Conservation (phyloP, 108 stramenopile species). For the Cyclotella atomus region DNA sequence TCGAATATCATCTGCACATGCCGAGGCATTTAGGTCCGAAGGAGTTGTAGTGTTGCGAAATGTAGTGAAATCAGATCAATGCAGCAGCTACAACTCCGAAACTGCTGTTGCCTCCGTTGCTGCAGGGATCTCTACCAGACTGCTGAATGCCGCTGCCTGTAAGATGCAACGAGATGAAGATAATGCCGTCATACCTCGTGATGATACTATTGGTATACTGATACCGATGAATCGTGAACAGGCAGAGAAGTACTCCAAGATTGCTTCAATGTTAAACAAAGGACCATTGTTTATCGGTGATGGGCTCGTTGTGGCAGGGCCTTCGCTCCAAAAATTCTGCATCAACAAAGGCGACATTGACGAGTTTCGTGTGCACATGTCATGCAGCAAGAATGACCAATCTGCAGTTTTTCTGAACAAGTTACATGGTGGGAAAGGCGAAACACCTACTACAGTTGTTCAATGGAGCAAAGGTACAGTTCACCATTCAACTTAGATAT, state of each 20-base stretch:
- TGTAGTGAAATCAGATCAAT: neutral
- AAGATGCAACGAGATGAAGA: neutral
- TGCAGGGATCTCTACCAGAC: neutral
- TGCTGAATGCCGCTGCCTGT: neutral
- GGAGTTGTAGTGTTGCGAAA: slow-evolving; percentile 17
- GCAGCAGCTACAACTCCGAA: neutral
- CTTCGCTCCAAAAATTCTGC: neutral
- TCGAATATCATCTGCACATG: slow-evolving; percentile 46
- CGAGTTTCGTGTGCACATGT: neutral
- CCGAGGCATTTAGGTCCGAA: slow-evolving; percentile 11
- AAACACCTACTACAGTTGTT: slow-evolving; percentile 48
- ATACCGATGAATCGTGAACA: neutral
- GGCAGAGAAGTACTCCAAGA: neutral
- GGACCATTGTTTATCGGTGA: neutral
- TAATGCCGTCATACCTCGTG: neutral
- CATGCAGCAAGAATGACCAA: slow-evolving; percentile 11
- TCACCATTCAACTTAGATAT: slow-evolving; percentile 4
- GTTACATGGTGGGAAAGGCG: slow-evolving; percentile 40
- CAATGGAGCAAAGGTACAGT: slow-evolving; percentile 57
- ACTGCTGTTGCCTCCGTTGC: slow-evolving; percentile 13
- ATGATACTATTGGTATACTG: neutral
- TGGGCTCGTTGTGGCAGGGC: neutral
- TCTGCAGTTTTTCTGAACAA: slow-evolving; percentile 32
- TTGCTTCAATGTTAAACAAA: slow-evolving; percentile 16
- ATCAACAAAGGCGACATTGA: neutral